A percentile compares a stretch with the other conserved stretches of the same genome.
phyloP scores from a whole-genome alignment of 495 filamentous ascomycete genomes.

The Podospora australis region DNA sequence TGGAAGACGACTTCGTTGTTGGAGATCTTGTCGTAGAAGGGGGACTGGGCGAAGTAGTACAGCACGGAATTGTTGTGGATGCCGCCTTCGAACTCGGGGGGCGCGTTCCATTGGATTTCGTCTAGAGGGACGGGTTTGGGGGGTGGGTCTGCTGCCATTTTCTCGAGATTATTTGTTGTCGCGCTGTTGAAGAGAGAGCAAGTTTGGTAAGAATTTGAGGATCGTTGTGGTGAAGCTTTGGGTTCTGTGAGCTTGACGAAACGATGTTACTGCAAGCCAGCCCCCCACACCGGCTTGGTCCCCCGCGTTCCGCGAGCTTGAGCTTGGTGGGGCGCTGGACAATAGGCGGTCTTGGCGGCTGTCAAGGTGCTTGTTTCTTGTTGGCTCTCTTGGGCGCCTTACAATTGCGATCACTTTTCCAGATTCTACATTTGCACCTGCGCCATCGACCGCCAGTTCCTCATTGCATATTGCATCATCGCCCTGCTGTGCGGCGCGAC shows the following conservation, averaged over 20 bases:
- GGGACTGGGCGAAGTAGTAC: slow-evolving; percentile 83
- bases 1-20: slow-evolving; percentile 75
- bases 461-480: too few relatives aligned
- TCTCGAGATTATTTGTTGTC: background rate
- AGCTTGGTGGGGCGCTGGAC: too few relatives aligned
- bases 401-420: background rate
- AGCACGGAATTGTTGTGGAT: slow-evolving; percentile 64
- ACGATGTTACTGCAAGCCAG: too few relatives aligned
- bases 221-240: background rate
- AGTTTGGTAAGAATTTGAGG: too few relatives aligned
- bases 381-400: background rate
- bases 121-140: slow-evolving; percentile 54
- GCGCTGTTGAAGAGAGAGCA: too few relatives aligned
- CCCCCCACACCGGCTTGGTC: too few relatives aligned
- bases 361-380: too few relatives aligned
- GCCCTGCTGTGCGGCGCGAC: too few relatives aligned
- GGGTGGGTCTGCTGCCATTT: slow-evolving; percentile 7
- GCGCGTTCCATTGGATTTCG: slow-evolving; percentile 70
- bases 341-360: slow-evolving; percentile 1
- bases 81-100: slow-evolving; percentile 50
- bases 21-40: slow-evolving; percentile 83
- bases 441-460: too few relatives aligned
- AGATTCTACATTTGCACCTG: too few relatives aligned
- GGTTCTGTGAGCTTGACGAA: background rate
- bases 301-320: too few relatives aligned